A percentile compares a stretch with the other conserved stretches of the same genome.
These are phyloP conservation scores for Rhizopogon roseolus DNA, from an alignment of 768 basidiomycete species.

Conservation along the genomic window DNA sequence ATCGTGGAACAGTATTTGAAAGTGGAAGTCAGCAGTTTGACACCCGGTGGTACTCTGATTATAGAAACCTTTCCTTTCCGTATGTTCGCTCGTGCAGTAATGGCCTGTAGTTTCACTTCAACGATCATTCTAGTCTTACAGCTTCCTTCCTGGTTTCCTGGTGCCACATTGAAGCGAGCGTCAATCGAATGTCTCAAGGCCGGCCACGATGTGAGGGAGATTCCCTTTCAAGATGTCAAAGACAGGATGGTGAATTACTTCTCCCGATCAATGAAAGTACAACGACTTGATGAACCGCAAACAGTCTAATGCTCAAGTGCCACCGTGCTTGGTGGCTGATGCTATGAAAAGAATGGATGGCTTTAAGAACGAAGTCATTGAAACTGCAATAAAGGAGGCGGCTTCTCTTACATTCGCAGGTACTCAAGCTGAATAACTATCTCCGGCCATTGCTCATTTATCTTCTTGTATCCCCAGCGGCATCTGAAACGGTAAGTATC, in stretches of 20 bases:
- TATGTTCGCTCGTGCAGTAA: neutral
- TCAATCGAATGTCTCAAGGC: constrained; percentile 10
- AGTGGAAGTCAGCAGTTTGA: neutral
- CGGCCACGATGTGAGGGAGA: constrained; percentile 5
- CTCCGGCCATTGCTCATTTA: neutral
- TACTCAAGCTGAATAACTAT: neutral
- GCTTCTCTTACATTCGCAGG: constrained; percentile 8
- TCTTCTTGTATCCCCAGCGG: neutral
- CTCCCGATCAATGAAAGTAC: too few relatives aligned
- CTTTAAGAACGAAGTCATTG: neutral
- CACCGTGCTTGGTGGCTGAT: too few relatives aligned
- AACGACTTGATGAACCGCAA: too few relatives aligned
- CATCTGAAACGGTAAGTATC: constrained; percentile 7
- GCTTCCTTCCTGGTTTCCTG: constrained; percentile 32
- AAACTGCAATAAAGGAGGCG: constrained; percentile 5
- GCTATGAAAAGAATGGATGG: too few relatives aligned
- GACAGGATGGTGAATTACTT: constrained; percentile 19
- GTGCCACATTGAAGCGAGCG: constrained; percentile 29
- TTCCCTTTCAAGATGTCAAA: constrained; percentile 21
- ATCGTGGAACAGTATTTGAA: constrained; percentile 2
- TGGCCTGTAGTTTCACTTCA: too few relatives aligned
- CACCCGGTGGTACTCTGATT: neutral
- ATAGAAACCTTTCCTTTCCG: constrained; percentile 10
- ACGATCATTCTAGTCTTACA: neutral
- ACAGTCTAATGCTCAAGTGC: too few relatives aligned